phyloP scores from a whole-genome alignment of 345 rosid species.

The Camelina hispida region DNA sequence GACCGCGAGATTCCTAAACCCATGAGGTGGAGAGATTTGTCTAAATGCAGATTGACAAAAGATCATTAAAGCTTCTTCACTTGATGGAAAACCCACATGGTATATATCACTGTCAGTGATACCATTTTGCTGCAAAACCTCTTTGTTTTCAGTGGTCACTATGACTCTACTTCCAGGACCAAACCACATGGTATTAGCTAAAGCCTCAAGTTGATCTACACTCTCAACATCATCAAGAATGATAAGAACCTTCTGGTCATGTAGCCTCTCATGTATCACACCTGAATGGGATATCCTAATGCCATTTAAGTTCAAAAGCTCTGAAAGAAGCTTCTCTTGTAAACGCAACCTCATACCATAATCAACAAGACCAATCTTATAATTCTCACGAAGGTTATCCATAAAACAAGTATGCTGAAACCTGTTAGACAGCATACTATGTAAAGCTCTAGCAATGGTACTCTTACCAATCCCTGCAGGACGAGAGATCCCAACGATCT shows the following conservation, averaged over 20 bases:
- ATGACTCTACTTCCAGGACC: constrained; percentile 1
- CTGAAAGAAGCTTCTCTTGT: constrained; percentile 1
- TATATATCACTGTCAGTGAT: not conserved
- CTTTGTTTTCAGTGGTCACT: not conserved
- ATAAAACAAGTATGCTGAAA: not conserved
- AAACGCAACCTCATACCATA: not conserved
- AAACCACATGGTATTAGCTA: not conserved
- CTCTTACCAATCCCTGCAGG: not conserved
- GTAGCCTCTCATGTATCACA: not conserved
- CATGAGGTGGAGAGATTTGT: constrained; percentile 43
- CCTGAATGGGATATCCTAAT: not conserved
- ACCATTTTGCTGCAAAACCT: not conserved
- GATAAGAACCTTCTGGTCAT: not conserved
- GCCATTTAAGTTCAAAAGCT: not conserved
- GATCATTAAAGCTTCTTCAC: not conserved
- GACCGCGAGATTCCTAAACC: constrained; percentile 2
- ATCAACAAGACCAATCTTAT: not conserved
- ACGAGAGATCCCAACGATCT: constrained; percentile 3
- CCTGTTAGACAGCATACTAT: not conserved
- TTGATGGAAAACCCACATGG: not conserved
- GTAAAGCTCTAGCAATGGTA: constrained; percentile 8
- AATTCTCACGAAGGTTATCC: not conserved
- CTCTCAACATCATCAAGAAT: constrained; percentile 12
- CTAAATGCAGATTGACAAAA: not conserved
- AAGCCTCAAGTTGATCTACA: not conserved